Conservation (phyloP, 495 filamentous ascomycete species). For the Tuber magnatum region DNA sequence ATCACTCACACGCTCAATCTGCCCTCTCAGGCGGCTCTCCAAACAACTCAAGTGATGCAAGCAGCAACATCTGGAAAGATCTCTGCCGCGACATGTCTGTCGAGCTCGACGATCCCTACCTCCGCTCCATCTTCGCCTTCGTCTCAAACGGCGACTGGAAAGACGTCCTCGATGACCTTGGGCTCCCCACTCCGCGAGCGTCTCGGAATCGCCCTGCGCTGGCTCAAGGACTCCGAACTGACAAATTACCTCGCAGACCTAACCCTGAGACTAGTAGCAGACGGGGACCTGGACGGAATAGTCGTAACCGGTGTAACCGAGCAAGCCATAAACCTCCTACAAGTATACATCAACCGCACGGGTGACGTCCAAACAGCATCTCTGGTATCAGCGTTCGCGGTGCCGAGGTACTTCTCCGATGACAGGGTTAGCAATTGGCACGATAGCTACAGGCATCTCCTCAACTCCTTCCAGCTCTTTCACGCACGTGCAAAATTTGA, state of each 20-base stretch:
- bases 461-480: slow-evolving; percentile 67
- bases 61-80: slow-evolving; percentile 38
- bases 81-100: slow-evolving; percentile 52
- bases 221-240: slow-evolving; percentile 71
- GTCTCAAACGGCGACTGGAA: slow-evolving; percentile 84
- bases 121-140: slow-evolving; percentile 84
- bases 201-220: slow-evolving; percentile 74
- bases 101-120: slow-evolving; percentile 71
- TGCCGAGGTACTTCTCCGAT: slow-evolving; percentile 74
- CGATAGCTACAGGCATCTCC: slow-evolving; percentile 65
- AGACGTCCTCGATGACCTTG: slow-evolving; percentile 69
- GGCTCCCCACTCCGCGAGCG: slow-evolving; percentile 79
- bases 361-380: slow-evolving; percentile 85
- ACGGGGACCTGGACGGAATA: slow-evolving; percentile 82
- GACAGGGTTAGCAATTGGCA: slow-evolving; percentile 71
- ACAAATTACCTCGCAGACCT: slow-evolving; percentile 61
- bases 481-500: slow-evolving; percentile 60
- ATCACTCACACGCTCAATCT: slow-evolving; percentile 32
- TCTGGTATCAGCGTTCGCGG: slow-evolving; percentile 70
- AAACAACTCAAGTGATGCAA: slow-evolving; percentile 2
- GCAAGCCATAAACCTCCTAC: slow-evolving; percentile 70
- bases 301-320: slow-evolving; percentile 79
- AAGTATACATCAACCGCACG: slow-evolving; percentile 79
- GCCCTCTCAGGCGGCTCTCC: slow-evolving; percentile 8
- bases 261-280: slow-evolving; percentile 55